Base-by-base conservation (phyloP, 2,329 filamentous ascomycete genomes). In the Dissoconium aciculare region DNA sequence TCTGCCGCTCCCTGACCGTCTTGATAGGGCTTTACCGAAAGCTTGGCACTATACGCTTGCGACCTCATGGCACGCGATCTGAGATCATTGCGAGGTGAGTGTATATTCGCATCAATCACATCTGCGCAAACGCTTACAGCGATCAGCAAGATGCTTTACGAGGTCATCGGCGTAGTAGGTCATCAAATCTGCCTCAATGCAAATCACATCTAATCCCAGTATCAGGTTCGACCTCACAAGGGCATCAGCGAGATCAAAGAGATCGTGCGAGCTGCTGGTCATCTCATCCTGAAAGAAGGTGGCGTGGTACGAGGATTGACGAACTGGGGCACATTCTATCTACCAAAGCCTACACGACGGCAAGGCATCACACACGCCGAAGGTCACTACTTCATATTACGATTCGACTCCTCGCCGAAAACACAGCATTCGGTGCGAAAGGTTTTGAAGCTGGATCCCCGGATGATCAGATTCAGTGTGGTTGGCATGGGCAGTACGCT, bases 351-450 rank as follows among this genome's bases (percentile, higher is more conserved):
- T 39, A 67, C 76, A 36, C 76, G 74, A 39, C 77, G 78, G 52
- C 77, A 91, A 58, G 84, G 94, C 60, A 74, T 78, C 46, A 74
- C 74, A 43, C 78, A 95, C 67, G 71, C 71, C 42, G 70, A 74
- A 45, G 89, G 89, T 33, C 85, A 95, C 64, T 92, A 98, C 68
- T 98, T 98, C 58, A 79, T 92, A 51, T 81, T 98, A 79, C 81
- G 89, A 47, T 98, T 93, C 66, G 89, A 98, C 56, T 63, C 78
- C 34, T 78, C 75, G 36, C 62, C 74, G 5, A 57, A 64, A 30
- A 76, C 80, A 5, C 87, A 95, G 58, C 63, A 79, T 42, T 66
- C 74, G 26, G 69, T 98, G 24, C 69, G 77, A 38, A 68, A 67
- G 37, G 87, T 80, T 11, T 66, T 98, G 43, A 69, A 72, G 30